Conservation (phyloP, 2,329 filamentous ascomycete genomes). For the Pseudohalonectria lignicola region DNA sequence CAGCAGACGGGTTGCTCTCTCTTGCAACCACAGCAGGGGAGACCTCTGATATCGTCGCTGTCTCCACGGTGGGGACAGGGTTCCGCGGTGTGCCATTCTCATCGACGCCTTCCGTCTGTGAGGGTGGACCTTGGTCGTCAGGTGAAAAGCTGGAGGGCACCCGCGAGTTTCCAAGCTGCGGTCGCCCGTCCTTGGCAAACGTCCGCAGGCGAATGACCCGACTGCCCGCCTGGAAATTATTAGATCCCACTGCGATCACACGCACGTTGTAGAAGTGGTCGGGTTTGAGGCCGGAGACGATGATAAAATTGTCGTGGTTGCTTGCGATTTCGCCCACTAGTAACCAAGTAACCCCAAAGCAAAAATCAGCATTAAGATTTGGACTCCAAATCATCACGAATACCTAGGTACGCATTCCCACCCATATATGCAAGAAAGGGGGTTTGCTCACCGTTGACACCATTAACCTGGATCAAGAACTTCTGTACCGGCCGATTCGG, state of each 20-base stretch:
- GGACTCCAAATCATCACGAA: too few relatives aligned
- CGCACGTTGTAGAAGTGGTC: slow-evolving; percentile 88
- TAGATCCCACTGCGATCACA: slow-evolving; percentile 80
- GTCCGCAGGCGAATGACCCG: slow-evolving; percentile 76
- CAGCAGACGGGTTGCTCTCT: slow-evolving; percentile 6
- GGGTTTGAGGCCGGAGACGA: slow-evolving; percentile 77
- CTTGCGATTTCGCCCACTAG: slow-evolving; percentile 72
- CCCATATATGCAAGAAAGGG: too few relatives aligned
- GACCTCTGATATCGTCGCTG: slow-evolving; percentile 28
- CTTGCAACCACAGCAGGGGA: not conserved
- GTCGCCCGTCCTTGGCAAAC: slow-evolving; percentile 51
- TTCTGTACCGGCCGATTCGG: slow-evolving; percentile 61
- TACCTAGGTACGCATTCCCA: too few relatives aligned
- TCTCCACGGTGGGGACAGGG: slow-evolving; percentile 47
- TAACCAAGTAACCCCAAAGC: too few relatives aligned
- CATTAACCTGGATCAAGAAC: slow-evolving; percentile 89
- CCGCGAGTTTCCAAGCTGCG: slow-evolving; percentile 45
- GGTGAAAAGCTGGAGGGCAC: slow-evolving; percentile 42
- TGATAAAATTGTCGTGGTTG: slow-evolving; percentile 75
- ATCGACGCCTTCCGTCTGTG: slow-evolving; percentile 31
- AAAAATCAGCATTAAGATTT: too few relatives aligned
- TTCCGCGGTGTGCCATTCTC: slow-evolving; percentile 36
- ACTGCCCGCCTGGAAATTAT: slow-evolving; percentile 88
- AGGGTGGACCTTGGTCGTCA: slow-evolving; percentile 34
- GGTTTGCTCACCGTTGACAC: slow-evolving; percentile 61